Evolutionary conservation across 1,284 basidiomycete species (phyloP), one percentile per base, ranked within the genome.

Genomic region (Earliella scabrosa): DNA sequence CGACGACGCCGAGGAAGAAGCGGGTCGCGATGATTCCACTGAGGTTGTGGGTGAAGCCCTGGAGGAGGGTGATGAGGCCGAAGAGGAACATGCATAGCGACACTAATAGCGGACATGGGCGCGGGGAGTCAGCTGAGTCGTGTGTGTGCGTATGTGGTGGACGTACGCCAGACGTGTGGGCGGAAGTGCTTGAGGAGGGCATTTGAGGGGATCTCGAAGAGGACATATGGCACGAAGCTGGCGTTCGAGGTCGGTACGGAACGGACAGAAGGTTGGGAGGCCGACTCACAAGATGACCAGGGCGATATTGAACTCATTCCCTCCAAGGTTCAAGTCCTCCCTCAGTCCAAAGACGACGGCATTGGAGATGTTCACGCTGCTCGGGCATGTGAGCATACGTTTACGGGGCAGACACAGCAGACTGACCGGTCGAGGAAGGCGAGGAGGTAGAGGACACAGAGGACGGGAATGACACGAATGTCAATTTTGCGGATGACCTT

Each of bases 1-100:
- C 70, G 16, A 66, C 68, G 5, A 70, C 13, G 8, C 76, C 76
- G 23, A 77, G 65, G 64, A 76, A 74, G 64, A 77, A 75, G 6
- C 76, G 69, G 3, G 71, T 66, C 4, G 74, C 71, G 40, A 76
- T 58, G 14, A 77, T 63, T 4, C 75, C 75, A 20, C 64, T 52
- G 54, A 72, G 74, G 49, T 66, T 71, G 13, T 71, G 67, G 5
- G 70, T 67, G 40, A 76, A 61, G n/a, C 73, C 72, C 58, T 73
- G 71, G 40, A 73, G 61, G 18, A 68, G 56, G 2, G 71, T 72
- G 35, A 69, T 67, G 18, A 74, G 59, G 16, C 74, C 74, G 65
- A 75, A 77, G 31, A 68, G 36, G 64, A 69, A 68, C 69, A 73
- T 72, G 63, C 66, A 71, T 3, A 63, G 45, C 8, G 71, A 64